Evolutionary conservation across 192 early-diverging fungal species (phyloP), one percentile per base, ranked within the genome.

Genomic region (Backusella australiensis): DNA sequence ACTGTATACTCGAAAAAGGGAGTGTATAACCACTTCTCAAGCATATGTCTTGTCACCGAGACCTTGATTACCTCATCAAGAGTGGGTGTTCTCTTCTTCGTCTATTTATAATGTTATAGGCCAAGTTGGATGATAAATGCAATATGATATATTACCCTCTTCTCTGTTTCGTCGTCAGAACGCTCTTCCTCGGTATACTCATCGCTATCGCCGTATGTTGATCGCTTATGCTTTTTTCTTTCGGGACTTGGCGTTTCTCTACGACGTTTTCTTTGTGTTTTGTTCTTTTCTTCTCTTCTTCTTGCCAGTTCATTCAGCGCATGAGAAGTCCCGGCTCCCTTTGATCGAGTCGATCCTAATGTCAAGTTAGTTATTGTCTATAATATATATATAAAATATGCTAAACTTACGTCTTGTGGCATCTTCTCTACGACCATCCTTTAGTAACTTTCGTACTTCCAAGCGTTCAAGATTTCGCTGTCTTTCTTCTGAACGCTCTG

Each of bases 1-100:
- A 89, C 87, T 5, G 93, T 86, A 1, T 89, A 78, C 56, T 89
- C 85, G 77, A 96, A 92, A 71, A 91, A 93, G 7, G 91, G 89
- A 34, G 83, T 78, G 81, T 92, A 89, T 36, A 92, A 72, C 94
- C 94, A 95, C 36, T 91, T 86, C 67, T 92, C 91, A 15, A 95
- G 75, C 77, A 87, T 85, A 59, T 87, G 86, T 21, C 95, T 84
- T 8, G 90, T 84, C 41, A 96, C 71, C 32, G 86, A 84, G 23
- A 94, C 87, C 6, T 80, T 71, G 52, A 89, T 87, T 9, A 94
- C 71, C 6, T 94, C 91, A 21, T 91, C 89, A n/a, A 93, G 72
- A 0, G 86, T 84, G 4, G 91, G 88, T 7, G 76, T 77, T 82
- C 80, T 79, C 73, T 83, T 81, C 26, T 80, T 63, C 19, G 63